A percentile compares a stretch with the other conserved stretches of the same genome.
These are phyloP conservation scores for Fragaria nilgerrensis DNA, from an alignment of 306 rosid species.

Conservation along the genomic window DNA sequence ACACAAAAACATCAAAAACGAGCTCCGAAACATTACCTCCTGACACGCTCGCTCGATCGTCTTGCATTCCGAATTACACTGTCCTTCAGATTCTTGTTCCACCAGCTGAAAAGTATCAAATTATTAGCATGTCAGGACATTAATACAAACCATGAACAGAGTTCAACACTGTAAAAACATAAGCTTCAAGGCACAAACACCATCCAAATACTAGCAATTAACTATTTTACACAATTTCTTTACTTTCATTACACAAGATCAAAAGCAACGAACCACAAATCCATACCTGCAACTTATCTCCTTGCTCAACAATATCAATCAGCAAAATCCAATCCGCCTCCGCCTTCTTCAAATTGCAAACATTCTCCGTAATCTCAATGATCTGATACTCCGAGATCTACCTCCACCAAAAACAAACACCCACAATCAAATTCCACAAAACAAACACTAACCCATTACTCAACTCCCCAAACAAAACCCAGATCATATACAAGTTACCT, in stretches of 20 bases:
- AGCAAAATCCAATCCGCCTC: conserved; percentile 95
- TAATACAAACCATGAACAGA: not conserved
- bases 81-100: conserved; percentile 93
- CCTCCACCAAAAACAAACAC: not conserved
- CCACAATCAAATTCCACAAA: conserved; percentile 19
- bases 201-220: not conserved
- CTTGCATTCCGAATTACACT: conserved; percentile 96
- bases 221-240: not conserved
- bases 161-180: not conserved
- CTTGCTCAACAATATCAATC: conserved; percentile 81
- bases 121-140: conserved; percentile 4
- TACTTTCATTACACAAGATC: conserved; percentile 8
- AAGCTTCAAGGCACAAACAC: not conserved
- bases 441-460: conserved; percentile 14
- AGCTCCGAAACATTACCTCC: conserved; percentile 46
- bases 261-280: conserved; percentile 4
- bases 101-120: conserved; percentile 54
- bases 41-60: conserved; percentile 91
- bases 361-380: conserved; percentile 91
- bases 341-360: conserved; percentile 80
- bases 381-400: conserved; percentile 91
- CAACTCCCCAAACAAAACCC: conserved; percentile 16
- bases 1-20: not conserved
- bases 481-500: conserved; percentile 43
- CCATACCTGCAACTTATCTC: conserved; percentile 68